phyloP scores from a whole-genome alignment of 2,329 filamentous ascomycete species.

The Aspergillus pseudonomiae region DNA sequence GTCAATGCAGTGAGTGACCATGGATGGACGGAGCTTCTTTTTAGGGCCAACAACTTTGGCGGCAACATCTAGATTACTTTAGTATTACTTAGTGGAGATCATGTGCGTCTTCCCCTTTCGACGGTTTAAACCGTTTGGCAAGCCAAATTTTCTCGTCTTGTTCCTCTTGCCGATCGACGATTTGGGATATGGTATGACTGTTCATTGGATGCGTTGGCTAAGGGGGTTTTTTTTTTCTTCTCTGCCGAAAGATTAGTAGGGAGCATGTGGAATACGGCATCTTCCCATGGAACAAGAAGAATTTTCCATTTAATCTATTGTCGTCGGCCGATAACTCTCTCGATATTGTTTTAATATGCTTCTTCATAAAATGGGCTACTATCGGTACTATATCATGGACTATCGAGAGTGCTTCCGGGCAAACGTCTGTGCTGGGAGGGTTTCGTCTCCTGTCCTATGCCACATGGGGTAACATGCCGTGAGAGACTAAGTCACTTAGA shows the following conservation, averaged over 20 bases:
- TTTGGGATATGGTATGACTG: background rate
- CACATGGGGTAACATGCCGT: background rate
- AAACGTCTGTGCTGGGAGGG: background rate
- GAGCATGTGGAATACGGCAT: background rate
- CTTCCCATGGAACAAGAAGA: background rate
- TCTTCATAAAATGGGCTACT: background rate
- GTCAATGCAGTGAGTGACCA: constrained; percentile 15
- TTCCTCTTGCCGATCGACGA: background rate
- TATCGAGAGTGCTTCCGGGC: background rate
- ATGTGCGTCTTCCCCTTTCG: background rate
- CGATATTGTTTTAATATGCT: background rate
- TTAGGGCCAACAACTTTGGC: constrained; percentile 15
- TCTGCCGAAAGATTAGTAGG: background rate
- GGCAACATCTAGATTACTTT: constrained; percentile 28
- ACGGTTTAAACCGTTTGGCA: background rate
- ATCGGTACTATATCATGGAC: background rate
- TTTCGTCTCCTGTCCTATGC: constrained; percentile 1
- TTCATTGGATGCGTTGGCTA: background rate
- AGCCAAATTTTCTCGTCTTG: background rate
- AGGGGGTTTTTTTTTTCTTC: background rate
- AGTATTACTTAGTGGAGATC: background rate
- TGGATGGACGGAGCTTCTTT: constrained; percentile 2
- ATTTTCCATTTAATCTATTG: background rate
- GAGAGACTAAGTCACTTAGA: constrained; percentile 1
- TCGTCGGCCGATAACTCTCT: background rate